Evolutionary conservation across 169 alveolate genomes (phyloP).

Genomic region (Theileria equi): DNA sequence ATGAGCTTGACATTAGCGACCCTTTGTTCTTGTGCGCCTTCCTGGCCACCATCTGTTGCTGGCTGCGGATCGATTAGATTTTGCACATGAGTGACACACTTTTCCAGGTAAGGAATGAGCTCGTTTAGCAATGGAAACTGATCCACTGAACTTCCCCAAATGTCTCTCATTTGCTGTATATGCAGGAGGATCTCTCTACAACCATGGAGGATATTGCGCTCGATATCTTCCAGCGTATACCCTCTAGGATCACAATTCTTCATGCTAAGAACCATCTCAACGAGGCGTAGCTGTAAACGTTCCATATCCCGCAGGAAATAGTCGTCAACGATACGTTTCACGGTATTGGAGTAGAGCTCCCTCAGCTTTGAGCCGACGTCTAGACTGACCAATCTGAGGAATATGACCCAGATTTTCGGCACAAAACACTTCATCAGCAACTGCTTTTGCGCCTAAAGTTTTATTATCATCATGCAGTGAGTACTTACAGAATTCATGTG

Average conservation of each 20-base stretch:
- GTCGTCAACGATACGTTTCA: slow-evolving; percentile 17
- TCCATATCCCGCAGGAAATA: slow-evolving; percentile 32
- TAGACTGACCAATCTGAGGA: slow-evolving; percentile 54
- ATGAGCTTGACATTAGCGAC: neutral
- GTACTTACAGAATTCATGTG: slow-evolving; percentile 43
- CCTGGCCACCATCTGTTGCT: neutral
- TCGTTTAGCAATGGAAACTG: neutral
- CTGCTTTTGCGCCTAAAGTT: slow-evolving; percentile 20
- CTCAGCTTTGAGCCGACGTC: slow-evolving; percentile 51
- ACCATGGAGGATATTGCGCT: slow-evolving; percentile 13
- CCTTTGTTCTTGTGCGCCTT: neutral
- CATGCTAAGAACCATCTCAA: slow-evolving; percentile 16
- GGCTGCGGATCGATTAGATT: neutral
- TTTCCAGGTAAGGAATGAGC: slow-evolving; percentile 15
- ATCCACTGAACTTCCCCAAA: slow-evolving; percentile 25
- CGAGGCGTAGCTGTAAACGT: slow-evolving; percentile 46
- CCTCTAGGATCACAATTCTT: slow-evolving; percentile 12
- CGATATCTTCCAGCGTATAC: slow-evolving; percentile 29
- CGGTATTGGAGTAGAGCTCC: slow-evolving; percentile 7
- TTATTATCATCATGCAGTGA: neutral
- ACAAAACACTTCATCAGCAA: slow-evolving; percentile 50
- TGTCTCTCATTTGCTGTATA: slow-evolving; percentile 7
- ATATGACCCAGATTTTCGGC: slow-evolving; percentile 29
- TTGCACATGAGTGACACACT: slow-evolving; percentile 22
- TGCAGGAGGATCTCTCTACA: slow-evolving; percentile 8